phyloP scores from a whole-genome alignment of 345 rosid species.

The Hibiscus syriacus region DNA sequence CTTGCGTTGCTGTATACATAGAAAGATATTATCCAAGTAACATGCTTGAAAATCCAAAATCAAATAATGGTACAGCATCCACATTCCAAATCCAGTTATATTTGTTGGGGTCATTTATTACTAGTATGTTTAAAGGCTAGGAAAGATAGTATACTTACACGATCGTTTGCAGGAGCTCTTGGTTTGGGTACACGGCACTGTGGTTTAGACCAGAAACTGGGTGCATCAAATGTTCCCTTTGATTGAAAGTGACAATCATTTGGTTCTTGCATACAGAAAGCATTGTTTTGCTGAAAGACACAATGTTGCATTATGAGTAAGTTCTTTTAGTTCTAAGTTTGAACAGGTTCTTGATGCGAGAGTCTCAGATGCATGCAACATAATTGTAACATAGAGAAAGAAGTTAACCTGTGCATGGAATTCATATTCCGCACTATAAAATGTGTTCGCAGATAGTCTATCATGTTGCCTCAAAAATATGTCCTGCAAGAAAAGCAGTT shows the following conservation, averaged over 20 bases:
- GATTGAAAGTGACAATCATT: conserved; percentile 13
- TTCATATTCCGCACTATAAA: conserved; percentile 11
- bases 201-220: conserved; percentile 17
- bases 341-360: not conserved
- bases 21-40: conserved; percentile 4
- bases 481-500: conserved; percentile 13
- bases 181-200: conserved; percentile 7
- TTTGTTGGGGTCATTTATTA: too few species aligned
- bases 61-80: too few species aligned
- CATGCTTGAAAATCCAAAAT: not conserved
- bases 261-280: conserved; percentile 17
- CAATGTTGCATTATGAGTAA: too few species aligned
- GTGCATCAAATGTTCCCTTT: conserved; percentile 11
- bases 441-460: conserved; percentile 7
- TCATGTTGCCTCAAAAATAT: conserved; percentile 15
- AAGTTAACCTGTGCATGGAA: conserved; percentile 23
- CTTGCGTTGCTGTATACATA: conserved; percentile 33
- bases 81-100: too few species aligned
- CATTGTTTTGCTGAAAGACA: conserved; percentile 19
- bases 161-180: conserved; percentile 17
- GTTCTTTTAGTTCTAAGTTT: not conserved
- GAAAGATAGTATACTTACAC: conserved; percentile 19
- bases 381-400: not conserved
- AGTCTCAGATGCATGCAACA: not conserved
- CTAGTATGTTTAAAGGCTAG: not conserved